Percentiles rank a stretch among this genome's conserved stretches.
These are phyloP conservation scores for Didymellaceae sp. DNA, from an alignment of 2,329 filamentous ascomycete genomes.

Conservation along the genomic window DNA sequence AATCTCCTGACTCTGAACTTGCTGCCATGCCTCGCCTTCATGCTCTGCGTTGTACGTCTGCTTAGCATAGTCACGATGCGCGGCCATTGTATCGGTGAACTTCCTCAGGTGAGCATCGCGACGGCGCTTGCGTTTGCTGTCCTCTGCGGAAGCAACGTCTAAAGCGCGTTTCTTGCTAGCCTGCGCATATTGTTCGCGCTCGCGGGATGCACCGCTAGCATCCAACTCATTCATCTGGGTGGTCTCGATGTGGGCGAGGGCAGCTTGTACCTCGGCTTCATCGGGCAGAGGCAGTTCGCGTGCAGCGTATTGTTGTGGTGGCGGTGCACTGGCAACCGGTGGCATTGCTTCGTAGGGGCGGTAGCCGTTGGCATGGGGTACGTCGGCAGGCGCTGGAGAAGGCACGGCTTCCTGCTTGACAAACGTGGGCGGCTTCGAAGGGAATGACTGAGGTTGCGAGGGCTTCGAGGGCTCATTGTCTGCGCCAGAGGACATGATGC, in stretches of 20 bases:
- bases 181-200: constrained; percentile 61
- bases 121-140: constrained; percentile 68
- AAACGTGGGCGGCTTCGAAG: constrained; percentile 36
- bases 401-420: constrained; percentile 45
- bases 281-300: constrained; percentile 48
- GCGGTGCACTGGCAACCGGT: constrained; percentile 26
- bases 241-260: constrained; percentile 66
- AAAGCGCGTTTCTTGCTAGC: constrained; percentile 70
- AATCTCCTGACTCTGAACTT: constrained; percentile 88
- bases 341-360: constrained; percentile 34
- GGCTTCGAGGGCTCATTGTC: constrained; percentile 69
- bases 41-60: constrained; percentile 77
- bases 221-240: constrained; percentile 66
- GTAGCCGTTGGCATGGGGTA: constrained; percentile 28
- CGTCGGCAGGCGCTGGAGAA: constrained; percentile 39
- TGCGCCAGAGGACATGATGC: constrained; percentile 85
- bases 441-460: constrained; percentile 43
- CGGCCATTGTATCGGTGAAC: constrained; percentile 65
- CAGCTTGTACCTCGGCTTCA: constrained; percentile 71
- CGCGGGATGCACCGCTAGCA: constrained; percentile 57
- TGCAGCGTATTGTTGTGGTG: constrained; percentile 25
- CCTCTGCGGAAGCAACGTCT: constrained; percentile 69
- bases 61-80: constrained; percentile 74
- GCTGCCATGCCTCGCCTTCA: constrained; percentile 79
- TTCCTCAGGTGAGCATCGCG: constrained; percentile 62